Evolutionary conservation across 371 early-diverging fungal species (phyloP).

Genomic region (Thermomucor indicae-seudaticae): DNA sequence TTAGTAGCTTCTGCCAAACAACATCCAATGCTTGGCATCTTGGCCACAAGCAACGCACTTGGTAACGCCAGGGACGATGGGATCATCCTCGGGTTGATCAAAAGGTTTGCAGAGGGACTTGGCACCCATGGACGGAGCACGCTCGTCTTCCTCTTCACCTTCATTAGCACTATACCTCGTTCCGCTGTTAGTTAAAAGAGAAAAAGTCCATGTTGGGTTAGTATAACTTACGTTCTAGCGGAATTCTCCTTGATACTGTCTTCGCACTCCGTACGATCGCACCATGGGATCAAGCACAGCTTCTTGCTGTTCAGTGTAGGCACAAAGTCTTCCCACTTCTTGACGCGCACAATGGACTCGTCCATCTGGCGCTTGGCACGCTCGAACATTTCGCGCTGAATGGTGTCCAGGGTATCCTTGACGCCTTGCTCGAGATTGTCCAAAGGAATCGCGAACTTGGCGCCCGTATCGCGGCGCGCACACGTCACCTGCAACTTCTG

Average conservation of each 20-base stretch:
- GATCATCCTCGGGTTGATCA: slow-evolving; percentile 78
- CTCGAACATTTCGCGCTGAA: slow-evolving; percentile 92
- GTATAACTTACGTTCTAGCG: slow-evolving; percentile 57
- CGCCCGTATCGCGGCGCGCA: slow-evolving; percentile 89
- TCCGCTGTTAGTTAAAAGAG: no score
- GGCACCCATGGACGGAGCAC: slow-evolving; percentile 98
- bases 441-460: slow-evolving; percentile 63
- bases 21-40: slow-evolving; percentile 77
- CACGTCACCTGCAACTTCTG: slow-evolving; percentile 75
- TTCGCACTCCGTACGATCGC: slow-evolving; percentile 92
- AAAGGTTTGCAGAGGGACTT: slow-evolving; percentile 99
- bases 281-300: slow-evolving; percentile 95
- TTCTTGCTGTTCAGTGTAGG: slow-evolving; percentile 88
- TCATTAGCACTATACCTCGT: slow-evolving; percentile 49
- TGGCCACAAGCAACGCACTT: slow-evolving; percentile 85
- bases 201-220: no score
- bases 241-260: slow-evolving; percentile 95
- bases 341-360: slow-evolving; percentile 69
- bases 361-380: slow-evolving; percentile 86
- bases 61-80: slow-evolving; percentile 71
- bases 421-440: slow-evolving; percentile 61
- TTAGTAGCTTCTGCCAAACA: slow-evolving; percentile 94
- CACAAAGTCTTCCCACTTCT: slow-evolving; percentile 92
- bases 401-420: slow-evolving; percentile 68
- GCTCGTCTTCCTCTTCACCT: slow-evolving; percentile 86